phyloP scores from a whole-genome alignment of 2,329 filamentous ascomycete species.

The Rutstroemia sp. region DNA sequence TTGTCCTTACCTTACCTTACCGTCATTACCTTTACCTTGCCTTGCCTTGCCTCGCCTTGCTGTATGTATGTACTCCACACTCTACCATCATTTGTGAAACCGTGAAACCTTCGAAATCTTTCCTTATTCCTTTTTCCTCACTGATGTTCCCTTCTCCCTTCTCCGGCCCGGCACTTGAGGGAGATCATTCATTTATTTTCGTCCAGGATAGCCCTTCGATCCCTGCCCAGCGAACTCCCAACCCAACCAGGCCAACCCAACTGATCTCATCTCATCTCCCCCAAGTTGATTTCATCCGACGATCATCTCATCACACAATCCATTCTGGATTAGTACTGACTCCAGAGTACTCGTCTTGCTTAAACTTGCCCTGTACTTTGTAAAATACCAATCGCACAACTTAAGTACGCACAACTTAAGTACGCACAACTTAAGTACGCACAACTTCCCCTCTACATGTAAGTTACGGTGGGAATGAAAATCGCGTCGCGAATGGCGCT shows the following conservation, averaged over 20 bases:
- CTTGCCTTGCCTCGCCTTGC: not conserved
- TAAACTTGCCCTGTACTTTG: no score
- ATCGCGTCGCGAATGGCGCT: not conserved
- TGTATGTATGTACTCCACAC: no score
- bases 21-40: not conserved
- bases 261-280: not conserved
- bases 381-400: no score
- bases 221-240: not conserved
- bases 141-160: not conserved
- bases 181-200: slow-evolving; percentile 2
- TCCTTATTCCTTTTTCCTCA: not conserved
- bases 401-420: no score
- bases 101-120: no score
- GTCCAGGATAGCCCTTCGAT: not conserved
- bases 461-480: no score
- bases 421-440: no score
- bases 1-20: not conserved
- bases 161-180: slow-evolving; percentile 5
- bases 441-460: no score
- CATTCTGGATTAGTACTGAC: not conserved
- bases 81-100: not conserved
- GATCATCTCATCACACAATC: not conserved
- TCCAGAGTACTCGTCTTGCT: not conserved
- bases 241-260: no score
- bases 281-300: not conserved